Evolutionary conservation across 805 yeast species (phyloP), one percentile per base, ranked within the genome.

Genomic region (Millerago galiae): DNA sequence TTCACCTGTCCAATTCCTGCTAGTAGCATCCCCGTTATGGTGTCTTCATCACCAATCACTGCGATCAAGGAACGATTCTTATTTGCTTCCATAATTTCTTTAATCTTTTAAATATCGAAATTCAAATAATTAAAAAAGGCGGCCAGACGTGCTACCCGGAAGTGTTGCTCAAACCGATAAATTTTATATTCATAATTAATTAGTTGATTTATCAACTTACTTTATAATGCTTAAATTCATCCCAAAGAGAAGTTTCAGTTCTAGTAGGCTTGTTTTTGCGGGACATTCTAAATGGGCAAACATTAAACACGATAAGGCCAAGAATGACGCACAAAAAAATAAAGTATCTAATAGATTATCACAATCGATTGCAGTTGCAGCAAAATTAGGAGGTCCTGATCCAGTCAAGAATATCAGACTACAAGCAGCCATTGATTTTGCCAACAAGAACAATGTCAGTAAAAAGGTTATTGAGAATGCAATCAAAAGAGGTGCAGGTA

Each of bases 201-300:
- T n/a, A n/a, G n/a, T n/a, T n/a, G n/a, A n/a, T n/a, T n/a, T n/a
- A n/a, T n/a, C n/a, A n/a, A n/a, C n/a, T n/a, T n/a, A n/a, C n/a
- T n/a, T n/a, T n/a, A n/a, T n/a, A 10, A 29, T 14, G 32, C 14
- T 29, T 8, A 29, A 8, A 29, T 29, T 29, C 32, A 11, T 14
- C 9, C 15, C 16, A 12, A 17, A 18, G 18, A 33, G 36, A 25
- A 10, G 14, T 8, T 38, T 42, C 40, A 30, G 37, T 34, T 31
- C 45, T 0, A 25, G 44, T 1, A 10, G 40, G 4, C 3, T 16
- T 12, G 8, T 36, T 1, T 40, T 42, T 4, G 65, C 69, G 5
- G 99, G 99, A 1, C 99, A 91, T 62, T 83, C 87, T 30, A 91
- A 90, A 63, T 91, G 99, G 99, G 86, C 95, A 34, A 87, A 85